These are phyloP conservation scores for Pichia exigua DNA, from an alignment of 805 yeast species.

Conservation along the genomic window DNA sequence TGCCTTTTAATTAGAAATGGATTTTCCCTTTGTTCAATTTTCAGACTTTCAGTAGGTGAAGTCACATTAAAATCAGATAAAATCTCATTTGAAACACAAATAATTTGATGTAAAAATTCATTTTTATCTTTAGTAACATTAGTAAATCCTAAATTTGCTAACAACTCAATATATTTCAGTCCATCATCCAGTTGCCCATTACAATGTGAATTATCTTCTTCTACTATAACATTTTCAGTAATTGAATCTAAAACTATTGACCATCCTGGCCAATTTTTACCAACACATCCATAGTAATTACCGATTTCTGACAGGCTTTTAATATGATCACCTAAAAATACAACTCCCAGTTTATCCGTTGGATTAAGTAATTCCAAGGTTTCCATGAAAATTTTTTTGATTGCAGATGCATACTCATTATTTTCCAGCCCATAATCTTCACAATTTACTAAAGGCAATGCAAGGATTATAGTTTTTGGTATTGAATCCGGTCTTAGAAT, in stretches of 20 bases:
- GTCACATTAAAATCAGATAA: background rate
- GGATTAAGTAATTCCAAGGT: slow-evolving; percentile 12
- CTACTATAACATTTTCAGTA: slow-evolving; percentile 10
- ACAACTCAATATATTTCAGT: slow-evolving; percentile 15
- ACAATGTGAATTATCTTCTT: background rate
- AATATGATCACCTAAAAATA: slow-evolving; percentile 19
- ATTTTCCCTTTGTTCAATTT: background rate
- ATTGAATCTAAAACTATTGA: slow-evolving; percentile 16
- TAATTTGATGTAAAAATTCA: slow-evolving; percentile 14
- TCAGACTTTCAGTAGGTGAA: background rate
- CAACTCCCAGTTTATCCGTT: slow-evolving; percentile 24
- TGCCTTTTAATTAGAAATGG: background rate
- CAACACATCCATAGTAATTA: slow-evolving; percentile 25
- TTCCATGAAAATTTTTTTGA: slow-evolving; percentile 10
- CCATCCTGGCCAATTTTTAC: slow-evolving; percentile 27
- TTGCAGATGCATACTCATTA: slow-evolving; percentile 15
- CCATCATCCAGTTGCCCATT: slow-evolving; percentile 21
- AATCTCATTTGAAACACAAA: slow-evolving; percentile 17
- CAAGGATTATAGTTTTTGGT: slow-evolving; percentile 21
- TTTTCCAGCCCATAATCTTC: slow-evolving; percentile 15
- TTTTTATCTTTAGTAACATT: background rate
- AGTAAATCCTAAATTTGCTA: slow-evolving; percentile 17
- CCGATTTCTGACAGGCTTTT: slow-evolving; percentile 14
- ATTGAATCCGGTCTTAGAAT: slow-evolving; percentile 33
- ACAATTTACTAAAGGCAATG: slow-evolving; percentile 19